Percentiles rank a stretch among this genome's conserved stretches.
Conservation (phyloP, 2,329 filamentous ascomycete genomes). For the Hirsutella minnesotensis region DNA sequence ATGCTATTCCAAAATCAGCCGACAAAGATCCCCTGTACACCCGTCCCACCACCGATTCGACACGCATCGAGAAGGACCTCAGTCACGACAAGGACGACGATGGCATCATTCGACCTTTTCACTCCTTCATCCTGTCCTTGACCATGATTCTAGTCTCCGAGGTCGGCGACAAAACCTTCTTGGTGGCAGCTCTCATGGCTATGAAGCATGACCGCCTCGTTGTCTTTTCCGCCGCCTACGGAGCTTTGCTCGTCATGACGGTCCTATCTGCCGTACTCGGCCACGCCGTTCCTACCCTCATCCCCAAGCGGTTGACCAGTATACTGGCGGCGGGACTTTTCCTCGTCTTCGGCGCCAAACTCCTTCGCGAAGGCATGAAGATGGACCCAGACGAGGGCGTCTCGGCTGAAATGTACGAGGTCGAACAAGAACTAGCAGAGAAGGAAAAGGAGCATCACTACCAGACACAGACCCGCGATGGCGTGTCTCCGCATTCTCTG, state of each 20-base stretch:
- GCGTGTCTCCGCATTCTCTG: slow-evolving; percentile 62
- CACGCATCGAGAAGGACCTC: slow-evolving; percentile 19
- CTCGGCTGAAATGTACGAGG: slow-evolving; percentile 94
- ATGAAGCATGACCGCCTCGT: slow-evolving; percentile 94
- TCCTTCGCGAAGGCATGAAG: slow-evolving; percentile 74
- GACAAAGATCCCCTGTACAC: slow-evolving; percentile 53
- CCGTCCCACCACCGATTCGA: slow-evolving; percentile 7
- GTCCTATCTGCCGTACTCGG: slow-evolving; percentile 85
- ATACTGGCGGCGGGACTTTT: slow-evolving; percentile 78
- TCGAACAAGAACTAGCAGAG: slow-evolving; percentile 85
- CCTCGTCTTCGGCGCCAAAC: slow-evolving; percentile 74
- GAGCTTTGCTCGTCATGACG: slow-evolving; percentile 87
- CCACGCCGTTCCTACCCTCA: slow-evolving; percentile 79
- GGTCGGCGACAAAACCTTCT: slow-evolving; percentile 95
- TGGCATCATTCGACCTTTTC: slow-evolving; percentile 64
- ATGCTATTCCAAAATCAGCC: slow-evolving; percentile 53
- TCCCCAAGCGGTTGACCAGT: slow-evolving; percentile 84
- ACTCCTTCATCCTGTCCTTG: slow-evolving; percentile 84
- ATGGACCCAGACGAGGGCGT: slow-evolving; percentile 89
- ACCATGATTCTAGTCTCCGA: slow-evolving; percentile 98
- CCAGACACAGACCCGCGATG: slow-evolving; percentile 48
- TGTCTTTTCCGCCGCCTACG: slow-evolving; percentile 91
- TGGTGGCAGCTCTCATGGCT: slow-evolving; percentile 94
- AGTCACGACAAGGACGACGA: slow-evolving; percentile 28
- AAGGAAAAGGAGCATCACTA: slow-evolving; percentile 71